Evolutionary conservation across 495 filamentous ascomycete genomes (phyloP).

Genomic region (Neurospora discreta): DNA sequence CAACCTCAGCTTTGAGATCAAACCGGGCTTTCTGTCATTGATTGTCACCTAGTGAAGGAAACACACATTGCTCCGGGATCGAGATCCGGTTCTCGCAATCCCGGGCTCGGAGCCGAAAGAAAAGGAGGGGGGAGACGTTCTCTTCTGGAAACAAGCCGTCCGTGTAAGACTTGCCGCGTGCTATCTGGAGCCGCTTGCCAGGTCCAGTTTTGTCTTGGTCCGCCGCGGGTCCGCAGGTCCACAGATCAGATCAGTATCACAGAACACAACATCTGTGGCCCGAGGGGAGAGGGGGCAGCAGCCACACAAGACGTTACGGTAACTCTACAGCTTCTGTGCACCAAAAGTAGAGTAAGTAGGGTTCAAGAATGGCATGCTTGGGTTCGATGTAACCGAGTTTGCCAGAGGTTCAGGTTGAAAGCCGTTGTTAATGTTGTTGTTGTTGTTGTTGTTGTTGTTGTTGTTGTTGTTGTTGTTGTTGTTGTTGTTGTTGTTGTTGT

Average conservation of each 20-base stretch:
- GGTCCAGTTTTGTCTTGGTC: not conserved
- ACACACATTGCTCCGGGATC: not conserved
- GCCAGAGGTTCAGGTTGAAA: too few species aligned
- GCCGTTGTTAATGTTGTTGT: too few species aligned
- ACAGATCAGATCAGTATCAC: not conserved
- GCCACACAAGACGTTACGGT: not conserved
- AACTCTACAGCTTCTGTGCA: not conserved
- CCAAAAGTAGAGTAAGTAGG: not conserved
- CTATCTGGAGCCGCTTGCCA: not conserved
- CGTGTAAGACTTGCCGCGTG: not conserved
- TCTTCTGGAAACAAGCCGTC: not conserved
- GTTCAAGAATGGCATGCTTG: not conserved
- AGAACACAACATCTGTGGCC: not conserved
- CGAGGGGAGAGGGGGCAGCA: not conserved
- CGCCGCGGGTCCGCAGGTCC: not conserved
- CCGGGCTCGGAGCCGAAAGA: not conserved
- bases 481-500: not conserved
- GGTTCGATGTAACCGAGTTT: not conserved
- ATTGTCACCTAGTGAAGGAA: not conserved
- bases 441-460: not conserved
- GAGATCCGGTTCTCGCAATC: not conserved
- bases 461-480: not conserved
- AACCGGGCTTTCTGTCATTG: not conserved
- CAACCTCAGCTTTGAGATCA: not conserved
- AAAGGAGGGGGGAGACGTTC: not conserved